Evolutionary conservation across 1,139 yeast species (phyloP), one percentile per base, ranked within the genome.

Genomic region (Debaryomyces subglobosus): DNA sequence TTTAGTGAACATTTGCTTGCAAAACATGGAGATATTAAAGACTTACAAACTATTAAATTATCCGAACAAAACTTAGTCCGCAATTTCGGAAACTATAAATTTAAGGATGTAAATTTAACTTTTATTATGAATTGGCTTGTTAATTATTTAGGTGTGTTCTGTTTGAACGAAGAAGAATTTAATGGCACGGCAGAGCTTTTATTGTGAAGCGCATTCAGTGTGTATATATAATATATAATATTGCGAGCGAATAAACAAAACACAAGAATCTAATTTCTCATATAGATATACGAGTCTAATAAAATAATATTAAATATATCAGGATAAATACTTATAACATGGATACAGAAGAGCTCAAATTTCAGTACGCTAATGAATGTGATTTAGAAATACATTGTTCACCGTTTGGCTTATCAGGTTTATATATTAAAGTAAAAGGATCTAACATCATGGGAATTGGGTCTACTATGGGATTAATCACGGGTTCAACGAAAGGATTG

Each of bases 341-440:
- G 49, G 42, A 46, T 21, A 35, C 39, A 16, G 38, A 63, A 33
- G 71, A 66, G 48, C 59, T 72, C 13, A 60, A 67, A 6, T 79
- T 77, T 59, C 72, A 74, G 45, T 78, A 70, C 54, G 79, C 83
- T 47, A 78, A 77, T 53, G 79, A 75, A 51, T 79, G 84, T 53
- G 82, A 78, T 43, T 61, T 81, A 36, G 85, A 80, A 58, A 75
- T 79, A 30, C 84, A 80, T 60, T 79, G 84, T 59, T 79, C 84
- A 2, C 84, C 85, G 2, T 80, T 81, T 60, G 85, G 85, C n/a
- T 68, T 81, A 35, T 72, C 80, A 39, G 85, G 84, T 9, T 60
- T 79, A 13, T 80, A 79, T 56, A 69, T 80, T 44, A 78, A 78
- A 52, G 67, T 79, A n/a, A 69, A 67, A n/a, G 83, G 79, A 5